These are phyloP conservation scores for Rhodamnia rubescens DNA, from an alignment of 345 rosid species.

Conservation along the genomic window DNA sequence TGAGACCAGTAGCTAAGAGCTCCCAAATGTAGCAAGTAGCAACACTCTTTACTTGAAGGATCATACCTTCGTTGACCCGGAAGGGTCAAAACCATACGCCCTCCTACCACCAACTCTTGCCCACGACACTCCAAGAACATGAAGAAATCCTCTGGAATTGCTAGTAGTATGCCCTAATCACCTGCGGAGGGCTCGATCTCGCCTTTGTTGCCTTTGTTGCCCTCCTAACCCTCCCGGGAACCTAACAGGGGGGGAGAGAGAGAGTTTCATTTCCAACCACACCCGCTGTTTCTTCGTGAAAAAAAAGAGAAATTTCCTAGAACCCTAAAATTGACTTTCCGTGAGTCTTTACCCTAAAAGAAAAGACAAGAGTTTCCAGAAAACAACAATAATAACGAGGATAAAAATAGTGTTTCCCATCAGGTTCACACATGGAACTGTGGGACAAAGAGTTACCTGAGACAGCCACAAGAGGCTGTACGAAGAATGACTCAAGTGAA, in stretches of 20 bases:
- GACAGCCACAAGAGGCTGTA: slow-evolving; percentile 47
- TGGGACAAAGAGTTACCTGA: slow-evolving; percentile 6
- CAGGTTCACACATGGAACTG: background rate
- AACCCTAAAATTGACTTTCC: background rate
- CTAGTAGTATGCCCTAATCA: slow-evolving; percentile 23
- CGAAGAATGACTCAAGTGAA: slow-evolving; percentile 37
- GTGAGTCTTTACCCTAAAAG: background rate
- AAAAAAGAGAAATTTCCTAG: background rate
- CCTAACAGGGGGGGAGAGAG: slow-evolving; percentile 7
- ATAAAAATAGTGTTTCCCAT: background rate
- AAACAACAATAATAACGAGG: background rate
- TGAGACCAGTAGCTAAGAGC: slow-evolving; percentile 33
- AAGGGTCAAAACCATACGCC: slow-evolving; percentile 42
- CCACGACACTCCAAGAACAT: slow-evolving; percentile 29
- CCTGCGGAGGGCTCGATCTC: slow-evolving; percentile 20
- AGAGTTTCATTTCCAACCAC: background rate
- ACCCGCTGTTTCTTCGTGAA: background rate
- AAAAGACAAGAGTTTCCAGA: background rate
- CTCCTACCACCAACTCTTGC: slow-evolving; percentile 26
- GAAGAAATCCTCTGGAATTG: slow-evolving; percentile 36
- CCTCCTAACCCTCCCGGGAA: slow-evolving; percentile 28
- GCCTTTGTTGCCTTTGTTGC: slow-evolving; percentile 32
- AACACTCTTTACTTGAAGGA: slow-evolving; percentile 32
- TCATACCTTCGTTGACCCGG: slow-evolving; percentile 31
- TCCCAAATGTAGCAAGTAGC: slow-evolving; percentile 41